Base-by-base conservation (phyloP, 441 rosid species). In the Daphne laureola region DNA sequence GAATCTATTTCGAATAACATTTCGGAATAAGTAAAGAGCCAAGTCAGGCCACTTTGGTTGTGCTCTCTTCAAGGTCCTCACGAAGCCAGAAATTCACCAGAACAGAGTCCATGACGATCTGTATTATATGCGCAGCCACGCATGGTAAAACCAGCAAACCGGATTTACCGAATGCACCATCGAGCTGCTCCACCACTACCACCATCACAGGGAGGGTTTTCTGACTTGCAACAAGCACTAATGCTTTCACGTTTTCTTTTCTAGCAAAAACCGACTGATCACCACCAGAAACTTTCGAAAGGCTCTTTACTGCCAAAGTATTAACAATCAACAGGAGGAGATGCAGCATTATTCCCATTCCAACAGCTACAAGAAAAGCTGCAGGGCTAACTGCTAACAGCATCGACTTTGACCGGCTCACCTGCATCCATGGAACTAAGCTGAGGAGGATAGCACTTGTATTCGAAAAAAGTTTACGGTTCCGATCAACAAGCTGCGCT, bases 391-490 rank as follows among this genome's bases (percentile, higher is more conserved):
- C 97, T 79, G 79, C 71, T 54, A 92, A 54, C 61, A 92, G 76
- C 70, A 92, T 67, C 27, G 88, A 69, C 71, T 94, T 89, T 54
- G 98, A 92, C 70, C 94, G 77, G 80, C 94, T 89, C 60, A 86
- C 92, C 74, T 88, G 98, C 53, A 92, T 86, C 95, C 95, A 92
- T 47, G 98, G 98, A 52, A 84, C 98, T 68, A 92, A 72, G 71
- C 94, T 69, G 63, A 92, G 94, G 68, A 78, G 72, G 67, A 86
- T 42, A 5, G 88, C 84, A 52, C 72, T 82, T 57, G 83, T 69
- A 65, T 69, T 79, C 17, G 96, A 86, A 57, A 86, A 72, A 43
- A 75, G 80, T 59, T 78, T 79, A 56, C 81, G 93, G 41, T 86
- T 92, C 48, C 57, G 69, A 76, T 89, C 98, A 52, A 86, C 87